Evolutionary conservation across 192 early-diverging fungal species (phyloP).

Genomic region (Backusella parvicylindrica): DNA sequence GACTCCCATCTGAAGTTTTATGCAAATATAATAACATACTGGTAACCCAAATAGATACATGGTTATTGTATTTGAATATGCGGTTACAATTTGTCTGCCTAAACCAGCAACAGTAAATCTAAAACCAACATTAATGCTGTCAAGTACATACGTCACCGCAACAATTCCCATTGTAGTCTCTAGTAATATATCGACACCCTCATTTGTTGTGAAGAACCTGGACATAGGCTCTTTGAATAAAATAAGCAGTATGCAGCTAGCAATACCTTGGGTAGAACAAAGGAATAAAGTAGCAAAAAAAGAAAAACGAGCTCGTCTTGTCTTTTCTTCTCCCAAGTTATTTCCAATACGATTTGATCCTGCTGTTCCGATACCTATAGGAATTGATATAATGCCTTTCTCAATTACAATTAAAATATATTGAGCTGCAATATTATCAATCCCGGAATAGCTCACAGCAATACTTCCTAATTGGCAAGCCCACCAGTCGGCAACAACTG

Average conservation of each 20-base stretch:
- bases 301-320: constrained; percentile 50
- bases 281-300: constrained; percentile 48
- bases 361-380: constrained; percentile 75
- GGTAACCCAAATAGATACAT: constrained; percentile 72
- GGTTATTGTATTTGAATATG: constrained; percentile 43
- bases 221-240: background rate
- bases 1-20: constrained; percentile 49
- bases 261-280: constrained; percentile 40
- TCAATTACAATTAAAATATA: constrained; percentile 71
- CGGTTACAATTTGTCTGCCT: constrained; percentile 68
- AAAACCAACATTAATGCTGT: constrained; percentile 53
- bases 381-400: constrained; percentile 66
- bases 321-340: constrained; percentile 56
- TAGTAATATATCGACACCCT: constrained; percentile 37
- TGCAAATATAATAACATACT: constrained; percentile 49
- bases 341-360: constrained; percentile 80
- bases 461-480: constrained; percentile 69
- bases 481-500: constrained; percentile 76
- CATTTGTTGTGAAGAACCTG: constrained; percentile 57
- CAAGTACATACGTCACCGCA: constrained; percentile 55
- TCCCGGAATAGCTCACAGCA: constrained; percentile 64
- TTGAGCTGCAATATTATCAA: constrained; percentile 76
- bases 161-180: constrained; percentile 47
- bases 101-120: constrained; percentile 71
- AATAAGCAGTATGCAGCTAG: constrained; percentile 49